These are phyloP conservation scores for Stemphylium beticola DNA, from an alignment of 2,329 filamentous ascomycete genomes.

Conservation along the genomic window DNA sequence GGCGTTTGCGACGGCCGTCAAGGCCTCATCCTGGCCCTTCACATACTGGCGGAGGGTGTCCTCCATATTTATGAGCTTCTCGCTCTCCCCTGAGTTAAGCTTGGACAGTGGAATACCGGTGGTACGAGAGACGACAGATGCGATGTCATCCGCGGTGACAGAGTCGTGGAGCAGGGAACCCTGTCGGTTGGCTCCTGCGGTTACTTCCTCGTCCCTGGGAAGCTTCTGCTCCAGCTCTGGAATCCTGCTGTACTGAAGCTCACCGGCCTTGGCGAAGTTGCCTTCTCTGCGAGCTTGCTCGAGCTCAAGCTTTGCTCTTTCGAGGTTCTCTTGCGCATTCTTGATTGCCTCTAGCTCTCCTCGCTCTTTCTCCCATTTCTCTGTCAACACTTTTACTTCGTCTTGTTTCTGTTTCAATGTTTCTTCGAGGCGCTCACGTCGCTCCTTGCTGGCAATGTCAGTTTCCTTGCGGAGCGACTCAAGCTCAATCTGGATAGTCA, in stretches of 20 bases:
- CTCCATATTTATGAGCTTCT: constrained; percentile 96
- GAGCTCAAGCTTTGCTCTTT: constrained; percentile 82
- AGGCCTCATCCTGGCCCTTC: constrained; percentile 90
- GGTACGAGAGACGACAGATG: constrained; percentile 84
- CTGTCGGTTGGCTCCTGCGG: constrained; percentile 32
- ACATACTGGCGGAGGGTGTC: constrained; percentile 83
- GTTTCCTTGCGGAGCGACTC: constrained; percentile 94
- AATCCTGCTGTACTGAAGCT: constrained; percentile 87
- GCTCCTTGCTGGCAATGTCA: constrained; percentile 85
- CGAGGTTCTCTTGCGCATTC: constrained; percentile 84
- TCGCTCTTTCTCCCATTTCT: constrained; percentile 89
- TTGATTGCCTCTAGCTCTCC: constrained; percentile 87
- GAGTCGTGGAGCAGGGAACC: constrained; percentile 84
- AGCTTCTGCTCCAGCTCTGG: constrained; percentile 80
- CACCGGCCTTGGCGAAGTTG: constrained; percentile 88
- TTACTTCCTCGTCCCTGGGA: constrained; percentile 69
- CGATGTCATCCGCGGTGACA: constrained; percentile 95
- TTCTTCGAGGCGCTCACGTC: constrained; percentile 82
- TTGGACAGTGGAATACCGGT: constrained; percentile 94
- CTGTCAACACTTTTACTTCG: constrained; percentile 74
- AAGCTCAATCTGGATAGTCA: constrained; percentile 96
- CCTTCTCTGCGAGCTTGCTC: constrained; percentile 87
- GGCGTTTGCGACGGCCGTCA: constrained; percentile 88
- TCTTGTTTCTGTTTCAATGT: constrained; percentile 78
- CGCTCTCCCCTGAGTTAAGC: constrained; percentile 89